Conservation (phyloP, 2,329 filamentous ascomycete species). For the Cladosporium sp. region DNA sequence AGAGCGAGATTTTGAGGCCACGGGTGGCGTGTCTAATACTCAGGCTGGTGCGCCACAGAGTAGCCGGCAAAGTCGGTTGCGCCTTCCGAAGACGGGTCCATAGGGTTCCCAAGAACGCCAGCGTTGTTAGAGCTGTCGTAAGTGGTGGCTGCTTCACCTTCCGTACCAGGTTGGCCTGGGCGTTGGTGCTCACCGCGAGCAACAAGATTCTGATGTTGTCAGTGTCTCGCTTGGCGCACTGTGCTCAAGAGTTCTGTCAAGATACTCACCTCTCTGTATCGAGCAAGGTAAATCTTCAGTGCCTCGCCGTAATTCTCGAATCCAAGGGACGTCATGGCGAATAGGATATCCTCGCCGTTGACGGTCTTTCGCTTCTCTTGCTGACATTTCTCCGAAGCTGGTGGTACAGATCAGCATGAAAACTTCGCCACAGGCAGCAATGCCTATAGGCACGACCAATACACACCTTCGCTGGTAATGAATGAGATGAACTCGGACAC, state of each 20-base stretch:
- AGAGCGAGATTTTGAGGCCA: neutral
- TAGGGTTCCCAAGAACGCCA: slow-evolving; percentile 40
- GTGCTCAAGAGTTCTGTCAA: neutral
- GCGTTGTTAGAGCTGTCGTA: slow-evolving; percentile 37
- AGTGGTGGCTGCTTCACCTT: slow-evolving; percentile 18
- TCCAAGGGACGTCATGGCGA: slow-evolving; percentile 96
- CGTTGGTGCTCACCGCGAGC: slow-evolving; percentile 65
- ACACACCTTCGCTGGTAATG: slow-evolving; percentile 95
- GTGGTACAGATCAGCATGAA: slow-evolving; percentile 13
- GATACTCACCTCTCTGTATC: slow-evolving; percentile 89
- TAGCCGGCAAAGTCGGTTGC: slow-evolving; percentile 33
- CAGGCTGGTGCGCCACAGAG: slow-evolving; percentile 6
- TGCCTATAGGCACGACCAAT: slow-evolving; percentile 5
- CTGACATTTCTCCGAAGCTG: slow-evolving; percentile 98
- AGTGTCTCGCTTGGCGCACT: neutral
- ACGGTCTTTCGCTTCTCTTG: slow-evolving; percentile 99
- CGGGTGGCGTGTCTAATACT: neutral
- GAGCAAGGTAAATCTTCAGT: slow-evolving; percentile 94
- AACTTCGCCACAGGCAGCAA: neutral
- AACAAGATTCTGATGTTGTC: slow-evolving; percentile 66
- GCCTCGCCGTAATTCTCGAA: slow-evolving; percentile 99
- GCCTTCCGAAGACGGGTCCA: slow-evolving; percentile 41
- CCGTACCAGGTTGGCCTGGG: slow-evolving; percentile 36
- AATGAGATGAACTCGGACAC: slow-evolving; percentile 99
- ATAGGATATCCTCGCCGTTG: slow-evolving; percentile 96